A percentile compares a stretch with the other conserved stretches of the same genome.
phyloP scores from a whole-genome alignment of 257 asterid species.

The Misopates orontium region DNA sequence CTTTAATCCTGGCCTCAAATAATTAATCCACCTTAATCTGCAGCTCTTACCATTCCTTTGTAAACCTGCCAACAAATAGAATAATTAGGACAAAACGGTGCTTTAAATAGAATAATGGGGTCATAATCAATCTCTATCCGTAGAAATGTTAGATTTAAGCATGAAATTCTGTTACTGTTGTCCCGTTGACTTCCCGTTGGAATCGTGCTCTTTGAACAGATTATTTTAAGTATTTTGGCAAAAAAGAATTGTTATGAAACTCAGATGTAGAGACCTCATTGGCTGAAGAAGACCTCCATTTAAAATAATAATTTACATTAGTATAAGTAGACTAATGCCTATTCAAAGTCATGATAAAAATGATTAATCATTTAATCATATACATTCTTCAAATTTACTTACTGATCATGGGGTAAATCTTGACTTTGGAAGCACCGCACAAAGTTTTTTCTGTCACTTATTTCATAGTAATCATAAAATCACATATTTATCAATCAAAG shows the following conservation, averaged over 20 bases:
- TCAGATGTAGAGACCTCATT: conserved; percentile 21
- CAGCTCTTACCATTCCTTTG: conserved; percentile 93
- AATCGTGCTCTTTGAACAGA: conserved; percentile 16
- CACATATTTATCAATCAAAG: not conserved
- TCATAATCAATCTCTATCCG: conserved; percentile 17
- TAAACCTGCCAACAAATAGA: conserved; percentile 48
- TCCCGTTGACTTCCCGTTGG: conserved; percentile 21
- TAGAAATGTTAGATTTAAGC: conserved; percentile 5
- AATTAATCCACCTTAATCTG: conserved; percentile 87
- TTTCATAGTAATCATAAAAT: not conserved
- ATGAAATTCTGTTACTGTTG: conserved; percentile 14
- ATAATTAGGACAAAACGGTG: conserved; percentile 6
- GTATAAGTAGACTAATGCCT: not conserved
- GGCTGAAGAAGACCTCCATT: conserved; percentile 14
- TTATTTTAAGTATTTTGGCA: conserved; percentile 7
- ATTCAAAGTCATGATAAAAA: conserved; percentile 28
- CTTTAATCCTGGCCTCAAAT: conserved; percentile 78
- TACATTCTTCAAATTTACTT: not conserved
- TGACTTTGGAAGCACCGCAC: conserved; percentile 2
- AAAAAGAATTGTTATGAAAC: conserved; percentile 5
- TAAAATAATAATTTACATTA: not conserved
- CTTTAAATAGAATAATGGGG: not conserved
- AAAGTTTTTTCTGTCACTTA: not conserved
- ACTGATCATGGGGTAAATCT: conserved; percentile 14
- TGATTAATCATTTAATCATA: conserved; percentile 3